Evolutionary conservation across 2,329 filamentous ascomycete genomes (phyloP), one percentile per base, ranked within the genome.

Genomic region (Microcyclosporella mali): DNA sequence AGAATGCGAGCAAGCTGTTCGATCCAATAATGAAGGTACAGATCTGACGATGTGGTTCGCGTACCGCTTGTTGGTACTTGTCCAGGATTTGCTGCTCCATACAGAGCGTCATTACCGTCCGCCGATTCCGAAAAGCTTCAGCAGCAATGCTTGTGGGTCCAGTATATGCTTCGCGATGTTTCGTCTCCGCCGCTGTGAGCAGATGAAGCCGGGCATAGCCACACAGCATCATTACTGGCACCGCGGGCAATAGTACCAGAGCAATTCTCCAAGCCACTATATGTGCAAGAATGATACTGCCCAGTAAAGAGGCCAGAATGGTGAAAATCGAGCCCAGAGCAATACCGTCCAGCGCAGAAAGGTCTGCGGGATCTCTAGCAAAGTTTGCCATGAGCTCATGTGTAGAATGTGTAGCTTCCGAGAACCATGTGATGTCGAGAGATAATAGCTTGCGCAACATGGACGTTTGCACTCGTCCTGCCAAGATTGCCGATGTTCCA

Each of bases 61-160:
- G 58, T 6, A 71, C 61, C 1, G 64, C 62, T 2, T 55, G 53
- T 33, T 56, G 57, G 41, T 71, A 71, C 9, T 59, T 45, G 11
- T 58, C 47, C 14, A 69, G 52, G 12, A 70, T 61, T 31, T 66
- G 58, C 6, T 59, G 51, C 46, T 71, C 68, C 6, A 68, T 56
- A 6, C 67, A 66, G 9, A 71, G 64, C 1, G 67, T 62, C 2
- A 68, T 65, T 11, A 72, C 73, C 19, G 82, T 85, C 52, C 80
- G 78, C 61, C 83, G 81, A 1, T 75, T 77, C 40, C 77, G 74
- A 37, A 82, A 79, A 1, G 81, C 81, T 52, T 87, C 82, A 4
- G 80, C 78, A 1, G 81, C 81, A 39, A 85, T 74, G 4, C 75
- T 72, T 12, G 81, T 76, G 2, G 82, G 79, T 33, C 74, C 72